Base-by-base conservation (phyloP, 495 filamentous ascomycete species). In the Xylaria longipes region DNA sequence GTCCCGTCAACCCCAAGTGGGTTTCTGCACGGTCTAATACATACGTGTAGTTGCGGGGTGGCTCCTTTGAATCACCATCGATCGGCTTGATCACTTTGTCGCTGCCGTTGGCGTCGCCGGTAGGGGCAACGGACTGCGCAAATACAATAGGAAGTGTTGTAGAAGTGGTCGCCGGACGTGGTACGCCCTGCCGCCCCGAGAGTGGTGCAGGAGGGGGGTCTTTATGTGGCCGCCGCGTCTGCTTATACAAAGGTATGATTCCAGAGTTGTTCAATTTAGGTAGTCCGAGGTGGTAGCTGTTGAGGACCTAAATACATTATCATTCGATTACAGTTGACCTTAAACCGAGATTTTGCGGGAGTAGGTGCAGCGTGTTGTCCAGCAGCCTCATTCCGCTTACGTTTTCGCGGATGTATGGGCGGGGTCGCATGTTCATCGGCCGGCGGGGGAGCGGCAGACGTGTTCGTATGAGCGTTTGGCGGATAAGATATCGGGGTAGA, bases 341-440 rank as follows among this genome's bases (percentile, higher is more conserved):
- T 29, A 37, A n/a, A 43, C 37, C 37, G 25, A 27, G 60, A 60
- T 41, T 14, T 31, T 29, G 25, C 52, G 2, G 52, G 25, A 31
- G 52, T 31, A 12, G 52, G 27, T 29, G 52, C 27, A 12, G 27
- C 52, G 14, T 29, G 52, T 56, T 56, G 52, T 56, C 31, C 65
- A 27, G 14, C 35, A 43, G 20, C 12, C 35, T 56, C 50, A 1
- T 45, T 37, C 54, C 66, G 66, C 50, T 48, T 60, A n/a, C 66
- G 66, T 35, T 69, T 69, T 12, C 33, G 65, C 14, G 20, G 65
- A 43, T 22, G 31, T 31, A 25, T 22, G 22, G 12, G 43, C 12
- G 45, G 6, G 63, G 46, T 29, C 20, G 31, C 48, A 20, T 20
- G 0, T 54, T 67, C 25, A 22, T 54, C 9, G 5, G 17, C 35